Evolutionary conservation across 257 asterid genomes (phyloP), one percentile per base, ranked within the genome.

Genomic region (Solanum raphanifolium): DNA sequence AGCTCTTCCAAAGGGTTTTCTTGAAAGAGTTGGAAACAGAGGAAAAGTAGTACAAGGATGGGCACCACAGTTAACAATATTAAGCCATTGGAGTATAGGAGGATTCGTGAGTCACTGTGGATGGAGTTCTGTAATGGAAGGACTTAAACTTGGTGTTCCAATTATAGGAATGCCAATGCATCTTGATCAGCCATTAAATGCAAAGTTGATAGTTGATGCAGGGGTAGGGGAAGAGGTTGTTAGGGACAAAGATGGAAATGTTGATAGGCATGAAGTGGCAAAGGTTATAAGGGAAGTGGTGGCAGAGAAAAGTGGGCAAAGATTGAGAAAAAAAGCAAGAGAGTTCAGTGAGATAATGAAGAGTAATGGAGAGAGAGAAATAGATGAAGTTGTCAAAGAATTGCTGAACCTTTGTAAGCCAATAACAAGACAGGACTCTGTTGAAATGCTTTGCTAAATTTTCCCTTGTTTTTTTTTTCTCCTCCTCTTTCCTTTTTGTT

Each of bases 81-180:
- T 90, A 75, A 62, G 66, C 31, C 89, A 88, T 87, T 23, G 85
- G 6, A 87, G 89, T 83, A 39, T 75, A 1, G 90, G 89, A 11
- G 90, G 89, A 0, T 90, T 90, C 13, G 34, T 90, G 35, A 88
- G 90, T 27, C 90, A 90, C 3, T 86, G 92, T 35, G 92, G 90
- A 62, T 90, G 92, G 92, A 69, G 85, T 55, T 87, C 90, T 2
- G 41, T 88, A 2, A 68, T 69, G 90, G 90, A 90, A 79, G 74
- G 89, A 4, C 48, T 88, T 76, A 84, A 76, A 74, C 36, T 87
- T 38, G 90, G 92, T 3, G 86, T 90, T 48, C 92, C 90, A 13
- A 88, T 90, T 1, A 73, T 90, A 32, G 90, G 87, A 2, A 60
- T 76, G 88, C 92, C 92, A 16, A 88, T 87, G 90, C 89, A 83